A percentile compares a stretch with the other conserved stretches of the same genome.
These are phyloP conservation scores for Aureobasidium sp. DNA, from an alignment of 2,329 filamentous ascomycete species.

Conservation along the genomic window DNA sequence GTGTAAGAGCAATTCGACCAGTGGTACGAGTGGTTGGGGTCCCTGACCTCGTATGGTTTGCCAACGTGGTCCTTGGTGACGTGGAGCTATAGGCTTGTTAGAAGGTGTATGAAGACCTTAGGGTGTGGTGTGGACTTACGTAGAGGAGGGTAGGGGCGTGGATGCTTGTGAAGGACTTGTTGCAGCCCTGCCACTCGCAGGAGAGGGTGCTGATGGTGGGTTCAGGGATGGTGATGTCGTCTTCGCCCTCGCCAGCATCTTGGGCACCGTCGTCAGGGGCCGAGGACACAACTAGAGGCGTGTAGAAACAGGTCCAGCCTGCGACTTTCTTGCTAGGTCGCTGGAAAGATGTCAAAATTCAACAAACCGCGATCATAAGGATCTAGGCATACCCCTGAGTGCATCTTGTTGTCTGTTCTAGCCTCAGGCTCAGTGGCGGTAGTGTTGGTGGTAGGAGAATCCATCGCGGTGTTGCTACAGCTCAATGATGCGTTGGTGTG, in stretches of 20 bases:
- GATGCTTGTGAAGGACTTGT: not conserved
- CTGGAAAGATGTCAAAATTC: not conserved
- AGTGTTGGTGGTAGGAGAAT: not conserved
- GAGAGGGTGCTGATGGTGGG: not conserved
- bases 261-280: not conserved
- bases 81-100: not conserved
- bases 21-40: too few species aligned
- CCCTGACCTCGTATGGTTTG: too few species aligned
- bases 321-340: not conserved
- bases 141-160: not conserved
- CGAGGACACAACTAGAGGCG: not conserved
- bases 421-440: not conserved
- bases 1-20: too few species aligned
- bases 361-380: rapidly evolving
- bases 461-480: too few species aligned
- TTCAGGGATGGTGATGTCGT: not conserved
- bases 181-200: not conserved
- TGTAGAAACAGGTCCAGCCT: not conserved
- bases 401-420: not conserved
- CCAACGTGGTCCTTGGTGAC: not conserved
- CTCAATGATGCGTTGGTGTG: too few species aligned
- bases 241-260: not conserved
- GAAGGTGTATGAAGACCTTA: not conserved
- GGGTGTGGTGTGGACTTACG: not conserved
- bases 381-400: not conserved